phyloP scores from a whole-genome alignment of 1,284 basidiomycete species.

The Ganoderma lingzhi region DNA sequence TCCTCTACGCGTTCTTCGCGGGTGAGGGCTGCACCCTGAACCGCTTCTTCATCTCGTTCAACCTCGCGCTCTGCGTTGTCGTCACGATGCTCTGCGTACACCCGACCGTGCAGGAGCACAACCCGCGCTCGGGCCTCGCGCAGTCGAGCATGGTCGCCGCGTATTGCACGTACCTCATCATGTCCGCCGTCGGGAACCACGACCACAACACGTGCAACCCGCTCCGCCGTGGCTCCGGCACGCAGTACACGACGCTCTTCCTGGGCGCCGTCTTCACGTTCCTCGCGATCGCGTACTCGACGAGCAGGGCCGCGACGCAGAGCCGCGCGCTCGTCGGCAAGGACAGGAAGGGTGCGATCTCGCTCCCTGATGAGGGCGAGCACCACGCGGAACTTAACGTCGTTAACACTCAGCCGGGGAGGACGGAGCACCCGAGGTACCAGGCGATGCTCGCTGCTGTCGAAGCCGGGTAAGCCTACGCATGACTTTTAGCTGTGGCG shows the following conservation, averaged over 20 bases:
- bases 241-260: conserved; percentile 89
- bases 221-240: conserved; percentile 67
- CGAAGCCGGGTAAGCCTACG: conserved; percentile 80
- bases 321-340: conserved; percentile 89
- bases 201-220: conserved; percentile 91
- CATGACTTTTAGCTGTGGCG: background rate
- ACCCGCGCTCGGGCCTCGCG: conserved; percentile 94
- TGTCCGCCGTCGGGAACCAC: conserved; percentile 95
- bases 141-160: conserved; percentile 97
- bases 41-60: conserved; percentile 95
- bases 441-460: conserved; percentile 96
- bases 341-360: conserved; percentile 69
- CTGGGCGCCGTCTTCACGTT: conserved; percentile 97
- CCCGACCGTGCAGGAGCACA: conserved; percentile 90
- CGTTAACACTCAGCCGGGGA: conserved; percentile 86
- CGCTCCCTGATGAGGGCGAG: conserved; percentile 64
- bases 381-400: conserved; percentile 70
- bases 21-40: conserved; percentile 90
- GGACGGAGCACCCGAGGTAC: conserved; percentile 90
- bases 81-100: conserved; percentile 89
- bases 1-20: conserved; percentile 95
- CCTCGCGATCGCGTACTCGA: conserved; percentile 97
- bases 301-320: conserved; percentile 95
- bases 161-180: conserved; percentile 96
- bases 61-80: conserved; percentile 83